phyloP scores from a whole-genome alignment of 2,329 filamentous ascomycete genomes.

The Fusarium pilosicola region DNA sequence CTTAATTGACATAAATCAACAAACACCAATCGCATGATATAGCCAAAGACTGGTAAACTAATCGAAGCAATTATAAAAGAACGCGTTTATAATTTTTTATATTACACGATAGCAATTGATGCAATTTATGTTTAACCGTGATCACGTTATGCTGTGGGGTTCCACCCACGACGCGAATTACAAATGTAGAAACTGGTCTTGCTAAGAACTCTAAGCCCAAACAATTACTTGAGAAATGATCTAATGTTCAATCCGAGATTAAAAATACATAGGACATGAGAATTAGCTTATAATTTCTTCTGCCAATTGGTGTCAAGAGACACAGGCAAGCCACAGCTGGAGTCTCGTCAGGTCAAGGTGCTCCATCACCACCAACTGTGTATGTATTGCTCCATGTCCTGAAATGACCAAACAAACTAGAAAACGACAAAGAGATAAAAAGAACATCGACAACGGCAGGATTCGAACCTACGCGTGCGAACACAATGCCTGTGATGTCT shows the following conservation, averaged over 20 bases:
- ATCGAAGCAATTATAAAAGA: fast-evolving
- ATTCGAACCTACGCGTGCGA: slow-evolving; percentile 20
- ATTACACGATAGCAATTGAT: fast-evolving
- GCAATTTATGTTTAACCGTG: not conserved
- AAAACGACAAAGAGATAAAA: not conserved
- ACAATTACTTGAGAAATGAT: fast-evolving
- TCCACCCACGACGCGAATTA: fast-evolving
- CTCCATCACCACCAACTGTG: not conserved
- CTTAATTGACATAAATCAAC: too few relatives aligned
- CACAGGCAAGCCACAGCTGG: not conserved
- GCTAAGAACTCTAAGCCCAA: too few relatives aligned
- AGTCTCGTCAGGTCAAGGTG: not conserved
- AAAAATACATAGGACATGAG: fast-evolving
- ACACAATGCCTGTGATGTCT: slow-evolving; percentile 22
- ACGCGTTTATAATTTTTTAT: fast-evolving
- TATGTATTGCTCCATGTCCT: fast-evolving
- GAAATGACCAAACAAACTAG: fast-evolving
- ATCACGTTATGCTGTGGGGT: not conserved
- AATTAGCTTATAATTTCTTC: not conserved
- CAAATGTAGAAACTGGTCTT: not conserved
- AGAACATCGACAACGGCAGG: slow-evolving; percentile 10
- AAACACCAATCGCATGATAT: too few relatives aligned
- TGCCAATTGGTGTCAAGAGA: not conserved
- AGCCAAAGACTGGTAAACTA: not conserved
- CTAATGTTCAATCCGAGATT: fast-evolving